Percentiles rank a stretch among this genome's conserved stretches.
These are phyloP conservation scores for Azolla pinnata DNA, from an alignment of 75 land plant genomes.

Conservation along the genomic window DNA sequence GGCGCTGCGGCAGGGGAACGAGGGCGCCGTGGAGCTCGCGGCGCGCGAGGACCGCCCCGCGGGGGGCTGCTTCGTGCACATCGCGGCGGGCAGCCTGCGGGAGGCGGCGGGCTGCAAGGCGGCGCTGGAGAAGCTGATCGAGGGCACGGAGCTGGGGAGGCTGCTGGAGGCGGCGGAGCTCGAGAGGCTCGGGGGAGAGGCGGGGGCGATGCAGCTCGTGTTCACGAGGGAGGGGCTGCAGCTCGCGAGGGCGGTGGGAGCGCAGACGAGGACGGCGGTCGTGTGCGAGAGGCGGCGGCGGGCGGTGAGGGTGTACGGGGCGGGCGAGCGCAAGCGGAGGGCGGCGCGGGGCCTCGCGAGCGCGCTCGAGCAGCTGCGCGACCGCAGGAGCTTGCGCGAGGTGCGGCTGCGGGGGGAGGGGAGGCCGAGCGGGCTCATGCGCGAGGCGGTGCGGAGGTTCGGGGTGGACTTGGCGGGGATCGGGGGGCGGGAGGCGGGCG, in stretches of 20 bases:
- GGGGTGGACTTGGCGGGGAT: constrained; percentile 61
- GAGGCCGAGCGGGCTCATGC: constrained; percentile 52
- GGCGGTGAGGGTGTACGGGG: constrained; percentile 44
- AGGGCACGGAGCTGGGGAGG: constrained; percentile 40
- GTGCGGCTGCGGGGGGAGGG: constrained; percentile 41
- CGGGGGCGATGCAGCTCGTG: constrained; percentile 28
- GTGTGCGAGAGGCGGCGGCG: constrained; percentile 41
- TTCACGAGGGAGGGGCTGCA: constrained; percentile 47
- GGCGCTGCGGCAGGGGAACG: constrained; percentile 19
- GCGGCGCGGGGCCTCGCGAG: constrained; percentile 36
- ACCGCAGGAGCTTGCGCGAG: constrained; percentile 33
- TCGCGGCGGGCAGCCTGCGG: constrained; percentile 51
- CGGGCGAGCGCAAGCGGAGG: constrained; percentile 14
- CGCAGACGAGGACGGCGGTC: constrained; percentile 46
- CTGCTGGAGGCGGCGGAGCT: constrained; percentile 20
- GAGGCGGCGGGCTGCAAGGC: constrained; percentile 52
- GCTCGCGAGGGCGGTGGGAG: constrained; percentile 31
- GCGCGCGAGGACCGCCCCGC: constrained; percentile 21
- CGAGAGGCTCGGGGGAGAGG: constrained; percentile 30
- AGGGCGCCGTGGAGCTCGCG: constrained; percentile 27
- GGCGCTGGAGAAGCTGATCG: constrained; percentile 49
- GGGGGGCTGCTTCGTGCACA: constrained; percentile 42
- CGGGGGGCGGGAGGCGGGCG: constrained; percentile 38
- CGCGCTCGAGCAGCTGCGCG: constrained; percentile 32
- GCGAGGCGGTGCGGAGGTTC: constrained; percentile 44